phyloP scores from a whole-genome alignment of 164 flowering plant species.

The Annona cherimola region DNA sequence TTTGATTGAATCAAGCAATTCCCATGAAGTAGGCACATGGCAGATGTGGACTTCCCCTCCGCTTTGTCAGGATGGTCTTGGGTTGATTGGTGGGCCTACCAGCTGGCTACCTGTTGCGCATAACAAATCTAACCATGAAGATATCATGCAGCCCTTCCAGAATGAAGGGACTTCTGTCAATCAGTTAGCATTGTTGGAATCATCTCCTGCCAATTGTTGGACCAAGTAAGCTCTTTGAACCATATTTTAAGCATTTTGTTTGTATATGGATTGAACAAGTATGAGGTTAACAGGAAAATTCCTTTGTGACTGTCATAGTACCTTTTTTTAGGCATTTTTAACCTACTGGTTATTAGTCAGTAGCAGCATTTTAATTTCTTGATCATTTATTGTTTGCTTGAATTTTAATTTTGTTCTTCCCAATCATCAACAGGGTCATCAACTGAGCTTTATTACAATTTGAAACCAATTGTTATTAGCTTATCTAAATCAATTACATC shows the following conservation, averaged over 20 bases:
- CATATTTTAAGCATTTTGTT: background rate
- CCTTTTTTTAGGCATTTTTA: too few species aligned
- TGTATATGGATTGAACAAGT: background rate
- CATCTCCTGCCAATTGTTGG: conserved; percentile 51
- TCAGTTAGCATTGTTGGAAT: conserved; percentile 44
- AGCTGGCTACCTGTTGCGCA: conserved; percentile 65
- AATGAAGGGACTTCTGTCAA: conserved; percentile 46
- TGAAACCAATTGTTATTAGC: too few species aligned
- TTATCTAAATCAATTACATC: too few species aligned
- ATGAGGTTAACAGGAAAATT: background rate
- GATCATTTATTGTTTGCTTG: too few species aligned
- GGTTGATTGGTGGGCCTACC: conserved; percentile 53
- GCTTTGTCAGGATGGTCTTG: conserved; percentile 73
- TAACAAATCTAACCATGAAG: conserved; percentile 46
- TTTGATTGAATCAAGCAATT: conserved; percentile 25
- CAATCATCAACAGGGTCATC: too few species aligned
- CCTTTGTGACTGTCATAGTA: background rate
- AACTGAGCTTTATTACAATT: too few species aligned
- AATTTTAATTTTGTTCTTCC: too few species aligned
- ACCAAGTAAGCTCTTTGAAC: conserved; percentile 52
- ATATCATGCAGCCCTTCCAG: conserved; percentile 30
- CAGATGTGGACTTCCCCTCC: conserved; percentile 89
- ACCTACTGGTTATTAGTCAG: background rate
- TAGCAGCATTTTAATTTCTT: too few species aligned
- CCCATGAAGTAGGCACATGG: conserved; percentile 42